Percentiles rank a stretch among this genome's conserved stretches.
Evolutionary conservation across 1,139 yeast species (phyloP).

Genomic region (Debaryomycetaceae sp.): DNA sequence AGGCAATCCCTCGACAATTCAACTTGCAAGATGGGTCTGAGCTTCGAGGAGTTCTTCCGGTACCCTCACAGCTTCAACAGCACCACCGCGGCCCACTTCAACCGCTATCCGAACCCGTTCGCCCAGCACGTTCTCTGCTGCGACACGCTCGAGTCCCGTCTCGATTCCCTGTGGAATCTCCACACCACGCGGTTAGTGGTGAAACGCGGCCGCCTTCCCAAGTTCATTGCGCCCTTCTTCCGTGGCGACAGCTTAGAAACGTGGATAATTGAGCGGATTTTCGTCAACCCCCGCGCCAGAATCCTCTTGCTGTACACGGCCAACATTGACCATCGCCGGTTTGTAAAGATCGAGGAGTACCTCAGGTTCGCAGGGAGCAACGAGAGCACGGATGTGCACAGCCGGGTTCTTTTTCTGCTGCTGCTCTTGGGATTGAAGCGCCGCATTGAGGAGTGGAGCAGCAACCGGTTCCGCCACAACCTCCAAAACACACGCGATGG

Average conservation of each 20-base stretch:
- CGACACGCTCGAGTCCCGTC: constrained; percentile 57
- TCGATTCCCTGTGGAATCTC: constrained; percentile 55
- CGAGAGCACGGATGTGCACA: constrained; percentile 26
- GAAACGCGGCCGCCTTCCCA: constrained; percentile 75
- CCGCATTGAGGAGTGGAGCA: constrained; percentile 78
- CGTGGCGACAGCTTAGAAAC: constrained; percentile 57
- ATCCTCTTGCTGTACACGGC: constrained; percentile 64
- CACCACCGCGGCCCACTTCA: constrained; percentile 69
- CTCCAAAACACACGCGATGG: constrained; percentile 61
- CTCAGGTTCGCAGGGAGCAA: constrained; percentile 35
- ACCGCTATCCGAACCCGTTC: constrained; percentile 84
- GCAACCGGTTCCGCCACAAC: constrained; percentile 56
- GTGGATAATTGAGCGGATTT: constrained; percentile 76
- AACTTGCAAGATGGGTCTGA: constrained; percentile 44
- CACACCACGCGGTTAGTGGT: constrained; percentile 66
- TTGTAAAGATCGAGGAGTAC: constrained; percentile 72
- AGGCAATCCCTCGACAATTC: neutral
- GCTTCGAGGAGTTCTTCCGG: constrained; percentile 21
- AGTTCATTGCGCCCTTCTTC: constrained; percentile 67
- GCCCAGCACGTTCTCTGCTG: constrained; percentile 81
- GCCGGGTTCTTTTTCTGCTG: constrained; percentile 61
- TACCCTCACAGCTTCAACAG: constrained; percentile 61
- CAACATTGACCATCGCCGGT: constrained; percentile 75
- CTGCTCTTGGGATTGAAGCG: constrained; percentile 62
- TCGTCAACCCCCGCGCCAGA: constrained; percentile 53